Percentiles rank a stretch among this genome's conserved stretches.
Evolutionary conservation across 179 eudicot species (phyloP).

Genomic region (Silene noctiflora): DNA sequence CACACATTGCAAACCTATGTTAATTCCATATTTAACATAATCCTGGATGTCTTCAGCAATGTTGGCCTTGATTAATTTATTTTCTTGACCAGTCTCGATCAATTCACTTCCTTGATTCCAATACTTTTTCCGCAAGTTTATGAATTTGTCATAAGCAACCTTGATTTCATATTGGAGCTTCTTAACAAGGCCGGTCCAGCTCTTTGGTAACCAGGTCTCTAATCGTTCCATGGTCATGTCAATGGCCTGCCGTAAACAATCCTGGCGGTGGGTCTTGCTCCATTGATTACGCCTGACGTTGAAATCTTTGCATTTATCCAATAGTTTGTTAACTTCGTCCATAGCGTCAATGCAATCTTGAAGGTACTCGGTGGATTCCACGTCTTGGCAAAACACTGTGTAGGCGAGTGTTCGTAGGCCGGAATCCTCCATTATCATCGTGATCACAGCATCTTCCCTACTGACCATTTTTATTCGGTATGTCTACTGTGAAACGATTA

Average conservation of each 20-base stretch:
- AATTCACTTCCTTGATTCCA: no score
- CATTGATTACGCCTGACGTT: no score
- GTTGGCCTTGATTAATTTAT: background rate
- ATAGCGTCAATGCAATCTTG: background rate
- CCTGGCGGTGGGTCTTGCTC: background rate
- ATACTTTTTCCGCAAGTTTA: background rate
- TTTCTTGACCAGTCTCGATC: background rate
- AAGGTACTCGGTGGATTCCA: no score
- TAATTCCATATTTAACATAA: background rate
- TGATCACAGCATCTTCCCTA: no score
- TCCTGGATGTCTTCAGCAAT: background rate
- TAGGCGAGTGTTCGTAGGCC: background rate
- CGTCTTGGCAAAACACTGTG: no score
- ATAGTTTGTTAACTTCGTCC: background rate
- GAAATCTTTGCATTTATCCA: no score
- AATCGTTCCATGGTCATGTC: background rate
- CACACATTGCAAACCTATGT: constrained; percentile 12
- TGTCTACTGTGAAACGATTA: no score
- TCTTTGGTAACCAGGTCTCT: background rate
- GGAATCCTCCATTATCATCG: no score
- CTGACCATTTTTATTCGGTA: no score
- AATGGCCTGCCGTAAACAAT: background rate
- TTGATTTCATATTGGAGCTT: background rate
- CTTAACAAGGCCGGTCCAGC: background rate
- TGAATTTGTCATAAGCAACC: background rate